Percentiles rank a stretch among this genome's conserved stretches.
These are phyloP conservation scores for Lecanicillium sp. DNA, from an alignment of 2,329 filamentous ascomycete genomes.

Conservation along the genomic window DNA sequence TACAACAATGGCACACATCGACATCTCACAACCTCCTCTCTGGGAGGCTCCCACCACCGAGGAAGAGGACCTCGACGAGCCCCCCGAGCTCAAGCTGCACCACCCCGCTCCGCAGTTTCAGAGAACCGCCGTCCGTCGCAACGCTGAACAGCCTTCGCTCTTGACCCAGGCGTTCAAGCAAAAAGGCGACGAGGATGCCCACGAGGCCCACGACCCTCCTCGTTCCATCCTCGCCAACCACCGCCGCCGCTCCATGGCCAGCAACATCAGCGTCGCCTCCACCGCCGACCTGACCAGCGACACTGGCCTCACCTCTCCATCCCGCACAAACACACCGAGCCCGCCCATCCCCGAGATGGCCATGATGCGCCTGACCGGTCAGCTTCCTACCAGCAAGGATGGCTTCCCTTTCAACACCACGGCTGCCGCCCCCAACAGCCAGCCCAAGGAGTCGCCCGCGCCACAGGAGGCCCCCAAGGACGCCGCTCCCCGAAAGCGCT, in stretches of 20 bases:
- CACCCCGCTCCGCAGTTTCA: constrained; percentile 30
- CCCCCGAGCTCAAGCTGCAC: constrained; percentile 54
- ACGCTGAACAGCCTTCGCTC: constrained; percentile 64
- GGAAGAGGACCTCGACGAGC: constrained; percentile 82
- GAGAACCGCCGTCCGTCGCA: constrained; percentile 38
- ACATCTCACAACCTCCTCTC: constrained; percentile 18
- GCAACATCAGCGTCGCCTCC: constrained; percentile 72
- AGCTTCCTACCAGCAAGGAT: constrained; percentile 17
- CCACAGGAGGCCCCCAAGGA: constrained; percentile 27
- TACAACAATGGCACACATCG: constrained; percentile 1
- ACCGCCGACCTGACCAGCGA: constrained; percentile 94
- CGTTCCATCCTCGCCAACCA: constrained; percentile 27
- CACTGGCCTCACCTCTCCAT: constrained; percentile 81
- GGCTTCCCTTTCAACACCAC: constrained; percentile 17
- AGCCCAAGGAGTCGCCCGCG: constrained; percentile 22
- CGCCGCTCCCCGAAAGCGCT: constrained; percentile 59
- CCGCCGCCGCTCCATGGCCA: constrained; percentile 61
- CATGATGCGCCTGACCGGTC: constrained; percentile 28
- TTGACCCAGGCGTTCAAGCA: constrained; percentile 77
- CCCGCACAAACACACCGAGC: constrained; percentile 80
- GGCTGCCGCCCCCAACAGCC: constrained; percentile 14
- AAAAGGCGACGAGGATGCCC: constrained; percentile 45
- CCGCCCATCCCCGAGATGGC: constrained; percentile 64
- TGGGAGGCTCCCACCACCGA: constrained; percentile 36
- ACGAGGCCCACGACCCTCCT: constrained; percentile 10